Conservation (phyloP, 78 protist species). For the Bodo saltans region DNA sequence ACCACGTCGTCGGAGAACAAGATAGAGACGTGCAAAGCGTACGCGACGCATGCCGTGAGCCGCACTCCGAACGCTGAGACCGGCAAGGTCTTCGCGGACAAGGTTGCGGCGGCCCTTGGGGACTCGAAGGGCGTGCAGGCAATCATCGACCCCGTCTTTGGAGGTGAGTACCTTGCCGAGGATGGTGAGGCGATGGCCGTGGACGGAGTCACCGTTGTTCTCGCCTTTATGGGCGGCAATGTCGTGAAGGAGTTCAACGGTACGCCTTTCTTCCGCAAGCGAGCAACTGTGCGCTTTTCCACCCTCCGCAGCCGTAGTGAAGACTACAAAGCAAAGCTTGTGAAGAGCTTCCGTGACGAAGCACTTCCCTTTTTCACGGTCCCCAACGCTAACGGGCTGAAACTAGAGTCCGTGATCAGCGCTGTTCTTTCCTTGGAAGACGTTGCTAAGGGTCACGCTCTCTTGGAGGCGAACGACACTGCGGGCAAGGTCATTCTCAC, state of each 20-base stretch:
- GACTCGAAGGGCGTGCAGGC: not conserved
- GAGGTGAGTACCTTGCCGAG: not conserved
- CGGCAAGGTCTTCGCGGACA: not conserved
- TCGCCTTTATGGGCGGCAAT: slow-evolving; percentile 28
- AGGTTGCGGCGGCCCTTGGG: slow-evolving; percentile 12
- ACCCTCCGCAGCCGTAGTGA: slow-evolving; percentile 10
- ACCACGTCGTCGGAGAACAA: not conserved
- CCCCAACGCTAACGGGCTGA: not conserved
- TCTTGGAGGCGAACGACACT: slow-evolving; percentile 2
- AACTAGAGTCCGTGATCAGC: not conserved
- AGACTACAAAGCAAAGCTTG: slow-evolving; percentile 3
- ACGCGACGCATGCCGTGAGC: not conserved
- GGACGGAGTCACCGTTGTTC: slow-evolving; percentile 13
- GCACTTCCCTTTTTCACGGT: not conserved
- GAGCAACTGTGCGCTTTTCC: not conserved
- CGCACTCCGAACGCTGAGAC: not conserved
- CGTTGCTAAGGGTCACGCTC: not conserved
- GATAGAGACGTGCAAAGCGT: not conserved
- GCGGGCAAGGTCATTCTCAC: slow-evolving; percentile 19
- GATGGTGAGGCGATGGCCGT: not conserved
- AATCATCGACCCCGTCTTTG: slow-evolving; percentile 31
- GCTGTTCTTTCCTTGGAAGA: not conserved
- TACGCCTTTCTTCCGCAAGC: slow-evolving; percentile 8
- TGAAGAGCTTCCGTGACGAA: not conserved
- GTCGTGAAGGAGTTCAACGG: not conserved